These are phyloP conservation scores for Physaria fendleri DNA, from an alignment of 345 rosid species.

Conservation along the genomic window DNA sequence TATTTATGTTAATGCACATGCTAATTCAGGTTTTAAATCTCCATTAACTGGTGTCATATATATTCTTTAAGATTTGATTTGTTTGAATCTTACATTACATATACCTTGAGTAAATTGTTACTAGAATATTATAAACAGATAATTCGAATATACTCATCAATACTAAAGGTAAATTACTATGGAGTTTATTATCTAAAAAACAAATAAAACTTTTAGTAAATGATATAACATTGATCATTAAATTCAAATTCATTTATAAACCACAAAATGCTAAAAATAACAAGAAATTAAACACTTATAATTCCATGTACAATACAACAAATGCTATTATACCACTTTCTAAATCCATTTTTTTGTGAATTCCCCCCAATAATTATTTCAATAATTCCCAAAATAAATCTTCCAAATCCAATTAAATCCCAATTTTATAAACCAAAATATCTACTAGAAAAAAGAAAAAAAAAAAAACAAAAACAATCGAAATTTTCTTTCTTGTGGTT, in stretches of 20 bases:
- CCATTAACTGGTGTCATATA: no score
- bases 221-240: neutral
- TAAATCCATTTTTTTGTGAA: neutral
- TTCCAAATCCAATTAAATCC: constrained; percentile 3
- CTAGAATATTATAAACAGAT: neutral
- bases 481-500: neutral
- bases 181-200: neutral
- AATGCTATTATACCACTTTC: constrained; percentile 5
- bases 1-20: no score
- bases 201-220: neutral
- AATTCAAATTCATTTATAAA: neutral
- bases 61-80: no score
- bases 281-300: neutral
- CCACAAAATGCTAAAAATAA: neutral
- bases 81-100: no score
- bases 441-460: neutral
- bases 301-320: neutral
- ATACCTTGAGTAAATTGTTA: no score
- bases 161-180: neutral
- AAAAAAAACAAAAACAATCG: neutral
- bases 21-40: no score
- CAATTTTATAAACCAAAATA: constrained; percentile 10
- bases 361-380: neutral
- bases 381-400: constrained; percentile 5
- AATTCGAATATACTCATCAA: neutral